Base-by-base conservation (phyloP, 1,139 yeast genomes). In the Yamadazyma atmosphaerica region DNA sequence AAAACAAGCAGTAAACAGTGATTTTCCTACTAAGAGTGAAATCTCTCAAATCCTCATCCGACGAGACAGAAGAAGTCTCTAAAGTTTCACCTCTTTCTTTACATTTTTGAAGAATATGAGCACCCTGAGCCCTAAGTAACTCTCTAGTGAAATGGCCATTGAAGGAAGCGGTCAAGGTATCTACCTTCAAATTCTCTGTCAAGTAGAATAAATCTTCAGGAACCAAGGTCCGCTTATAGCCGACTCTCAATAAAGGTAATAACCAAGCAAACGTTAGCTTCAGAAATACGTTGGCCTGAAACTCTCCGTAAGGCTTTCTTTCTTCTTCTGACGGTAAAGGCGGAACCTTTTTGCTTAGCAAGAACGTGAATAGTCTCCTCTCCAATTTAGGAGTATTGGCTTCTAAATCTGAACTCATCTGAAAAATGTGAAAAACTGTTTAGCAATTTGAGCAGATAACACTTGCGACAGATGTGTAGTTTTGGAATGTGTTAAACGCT, bases 211-310 rank as follows among this genome's bases (percentile, higher is more conserved):
- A 56, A 58, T 86, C 95, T 36, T 77, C 74, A 4, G 81, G 79
- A 34, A 78, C 79, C 22, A 86, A 59, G 0, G 87, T 80, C 49
- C 95, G 68, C 41, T 74, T 72, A 55, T 85, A 86, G 1, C 95
- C 95, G 3, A 74, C 76, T 29, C 63, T 68, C 55, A 84, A 51
- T 3, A 82, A 44, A 0, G 88, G 86, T 11, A 62, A 43, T 26
- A 81, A 64, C 92, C 90, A 84, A 56, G 72, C 60, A 48, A 78
- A 78, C 31, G 80, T 71, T 1, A 64, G 14, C 29, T 51, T 50
- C 12, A 60, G 61, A 10, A 73, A 32, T 13, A 59, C 33, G 39
- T 65, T 71, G 3, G 71, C 65, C 3, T 41, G 36, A 3, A 29
- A 16, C 65, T 69, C 68, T 3, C 71, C 72, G 50, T 62, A 76